A percentile compares a stretch with the other conserved stretches of the same genome.
These are phyloP conservation scores for Microcyclosporella mali DNA, from an alignment of 2,329 filamentous ascomycete species.

Conservation along the genomic window DNA sequence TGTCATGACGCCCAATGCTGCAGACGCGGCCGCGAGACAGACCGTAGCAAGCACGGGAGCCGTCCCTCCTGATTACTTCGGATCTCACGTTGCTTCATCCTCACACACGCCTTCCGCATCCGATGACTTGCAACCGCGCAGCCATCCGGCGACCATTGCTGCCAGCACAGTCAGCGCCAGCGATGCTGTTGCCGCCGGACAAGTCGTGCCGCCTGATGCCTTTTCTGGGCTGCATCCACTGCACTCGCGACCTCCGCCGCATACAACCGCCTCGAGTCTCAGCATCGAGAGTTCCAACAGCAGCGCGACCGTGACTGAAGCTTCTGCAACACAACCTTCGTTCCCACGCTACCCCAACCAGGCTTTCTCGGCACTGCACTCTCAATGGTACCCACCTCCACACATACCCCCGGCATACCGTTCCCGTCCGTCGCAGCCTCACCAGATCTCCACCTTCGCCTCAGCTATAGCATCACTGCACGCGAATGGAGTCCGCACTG, in stretches of 20 bases:
- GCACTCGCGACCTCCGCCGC: conserved; percentile 31
- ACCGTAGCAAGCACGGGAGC: neutral
- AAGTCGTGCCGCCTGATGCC: conserved; percentile 14
- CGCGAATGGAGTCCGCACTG: conserved; percentile 36
- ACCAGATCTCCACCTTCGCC: conserved; percentile 37
- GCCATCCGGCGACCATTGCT: too few species aligned
- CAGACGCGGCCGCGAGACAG: conserved; percentile 9
- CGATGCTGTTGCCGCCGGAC: conserved; percentile 18
- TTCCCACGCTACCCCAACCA: conserved; percentile 44
- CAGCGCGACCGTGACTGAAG: conserved; percentile 27
- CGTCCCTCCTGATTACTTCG: neutral
- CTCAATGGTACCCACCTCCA: conserved; percentile 37
- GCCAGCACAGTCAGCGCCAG: conserved; percentile 8
- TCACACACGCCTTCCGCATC: conserved; percentile 4
- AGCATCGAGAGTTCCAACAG: conserved; percentile 39
- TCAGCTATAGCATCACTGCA: conserved; percentile 38
- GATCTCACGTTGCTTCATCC: conserved; percentile 7
- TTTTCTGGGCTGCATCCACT: conserved; percentile 11
- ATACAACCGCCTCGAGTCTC: conserved; percentile 37
- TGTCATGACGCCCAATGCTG: conserved; percentile 17
- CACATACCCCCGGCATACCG: conserved; percentile 35
- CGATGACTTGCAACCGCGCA: too few species aligned
- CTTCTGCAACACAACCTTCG: conserved; percentile 9
- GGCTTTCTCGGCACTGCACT: conserved; percentile 44
- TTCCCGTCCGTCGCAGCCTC: conserved; percentile 38